Conservation (phyloP, 345 rosid genomes). For the Salix exigua region DNA sequence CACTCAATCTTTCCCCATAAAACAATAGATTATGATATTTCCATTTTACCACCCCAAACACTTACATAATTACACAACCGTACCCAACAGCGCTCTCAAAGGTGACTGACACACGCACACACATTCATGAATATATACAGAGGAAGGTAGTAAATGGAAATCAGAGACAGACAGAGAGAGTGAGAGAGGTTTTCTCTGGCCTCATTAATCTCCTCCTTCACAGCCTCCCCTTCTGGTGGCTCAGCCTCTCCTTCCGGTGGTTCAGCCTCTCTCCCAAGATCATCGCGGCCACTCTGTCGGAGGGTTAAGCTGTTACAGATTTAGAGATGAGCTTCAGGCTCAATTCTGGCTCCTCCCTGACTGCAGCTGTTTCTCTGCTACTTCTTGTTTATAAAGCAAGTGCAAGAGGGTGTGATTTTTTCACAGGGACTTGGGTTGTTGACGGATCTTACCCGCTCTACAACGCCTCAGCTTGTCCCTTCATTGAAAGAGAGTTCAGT, state of each 20-base stretch:
- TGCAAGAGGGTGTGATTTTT: constrained; percentile 12
- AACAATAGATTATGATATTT: no score
- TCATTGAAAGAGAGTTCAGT: constrained; percentile 45
- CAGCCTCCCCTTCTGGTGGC: not conserved
- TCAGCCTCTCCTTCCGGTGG: no score
- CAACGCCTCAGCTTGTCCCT: constrained; percentile 38
- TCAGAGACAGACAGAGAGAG: no score
- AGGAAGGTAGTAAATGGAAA: no score
- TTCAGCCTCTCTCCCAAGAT: not conserved
- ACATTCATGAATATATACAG: no score
- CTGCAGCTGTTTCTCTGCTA: not conserved
- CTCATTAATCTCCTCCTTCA: not conserved
- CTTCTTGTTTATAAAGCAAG: not conserved
- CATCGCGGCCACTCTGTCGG: not conserved
- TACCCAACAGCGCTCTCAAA: no score
- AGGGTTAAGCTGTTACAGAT: not conserved
- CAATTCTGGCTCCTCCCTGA: not conserved
- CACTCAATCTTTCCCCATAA: no score
- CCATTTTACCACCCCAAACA: no score
- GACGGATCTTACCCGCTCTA: constrained; percentile 15
- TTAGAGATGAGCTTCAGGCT: not conserved
- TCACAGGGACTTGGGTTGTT: constrained; percentile 16
- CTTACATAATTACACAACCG: no score
- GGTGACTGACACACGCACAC: no score
- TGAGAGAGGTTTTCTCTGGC: no score